Base-by-base conservation (phyloP, 106 monocot genomes). In the Posidonia australis region DNA sequence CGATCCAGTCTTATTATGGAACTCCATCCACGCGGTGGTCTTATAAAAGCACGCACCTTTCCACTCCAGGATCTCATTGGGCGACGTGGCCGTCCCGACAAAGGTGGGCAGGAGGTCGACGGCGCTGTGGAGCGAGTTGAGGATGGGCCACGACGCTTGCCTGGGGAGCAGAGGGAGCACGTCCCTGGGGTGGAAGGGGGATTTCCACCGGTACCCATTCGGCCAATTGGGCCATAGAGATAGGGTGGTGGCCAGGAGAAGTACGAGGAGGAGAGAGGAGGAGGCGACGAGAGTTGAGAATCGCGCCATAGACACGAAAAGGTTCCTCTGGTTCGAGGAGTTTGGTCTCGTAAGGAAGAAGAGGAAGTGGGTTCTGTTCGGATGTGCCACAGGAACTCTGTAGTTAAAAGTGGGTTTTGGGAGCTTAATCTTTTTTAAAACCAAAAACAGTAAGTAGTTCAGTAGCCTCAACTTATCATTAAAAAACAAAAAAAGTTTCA, bases 21-120 rank as follows among this genome's bases (percentile, higher is more conserved):
- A 79, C 64, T 75, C 87, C 73, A 84, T 67, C 83, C 83, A 84
- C 1, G 87, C 83, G 10, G 45, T 32, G 67, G 72, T 88, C 62
- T 84, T 29, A 51, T 81, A 79, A 49, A 88, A 88, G 74, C 83
- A 88, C 13, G 87, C 81, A 46, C 87, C 87, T 49, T 84, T 84
- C 87, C 83, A 88, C 44, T 71, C 29, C 44, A 88, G 55, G 21
- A 70, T 46, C 51, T 65, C 71, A 23, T 54, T 72, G 26, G 62
- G 51, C 27, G 62, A 28, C 13, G 75, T 23, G 58, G 76, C 85
- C 48, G 67, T 54, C 10, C 74, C 74, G 20, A 74, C 65, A 29
- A 74, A 74, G 48, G 74, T 56, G 24, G 74, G 74, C 14, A 74
- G 74, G 9, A 74, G 74, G 44, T 74, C 74, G 29, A 66, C 74